These are phyloP conservation scores for Lenzites betulinus DNA, from an alignment of 768 basidiomycete species.

Conservation along the genomic window DNA sequence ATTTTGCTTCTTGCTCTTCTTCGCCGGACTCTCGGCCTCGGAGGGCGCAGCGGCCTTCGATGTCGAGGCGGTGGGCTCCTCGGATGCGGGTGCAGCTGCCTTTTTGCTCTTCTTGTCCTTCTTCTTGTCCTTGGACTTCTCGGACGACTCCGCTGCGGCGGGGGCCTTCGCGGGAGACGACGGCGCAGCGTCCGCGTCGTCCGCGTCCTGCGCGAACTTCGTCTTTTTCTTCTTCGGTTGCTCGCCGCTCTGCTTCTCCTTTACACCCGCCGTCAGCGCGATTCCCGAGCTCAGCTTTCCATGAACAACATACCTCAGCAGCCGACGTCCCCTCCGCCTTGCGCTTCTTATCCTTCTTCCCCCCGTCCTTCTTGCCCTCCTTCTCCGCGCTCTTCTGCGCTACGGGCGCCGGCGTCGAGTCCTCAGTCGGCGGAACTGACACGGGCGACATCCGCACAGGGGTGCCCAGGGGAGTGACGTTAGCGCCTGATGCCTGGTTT, in stretches of 20 bases:
- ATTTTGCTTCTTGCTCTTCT: slow-evolving; percentile 27
- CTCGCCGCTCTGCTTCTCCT: slow-evolving; percentile 15
- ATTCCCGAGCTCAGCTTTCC: not conserved
- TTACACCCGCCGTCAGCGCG: not conserved
- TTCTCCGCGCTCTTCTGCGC: slow-evolving; percentile 6
- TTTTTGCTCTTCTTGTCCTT: slow-evolving; percentile 22
- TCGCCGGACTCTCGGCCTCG: not conserved
- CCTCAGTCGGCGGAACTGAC: slow-evolving; percentile 27
- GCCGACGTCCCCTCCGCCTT: slow-evolving; percentile 21
- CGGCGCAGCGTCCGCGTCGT: slow-evolving; percentile 3
- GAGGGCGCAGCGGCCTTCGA: not conserved
- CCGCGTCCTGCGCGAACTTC: slow-evolving; percentile 6
- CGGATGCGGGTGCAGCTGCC: not conserved
- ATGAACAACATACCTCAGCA: slow-evolving; percentile 15
- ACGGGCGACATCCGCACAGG: slow-evolving; percentile 53
- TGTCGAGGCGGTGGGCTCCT: slow-evolving; percentile 13
- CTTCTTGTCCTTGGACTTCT: slow-evolving; percentile 17
- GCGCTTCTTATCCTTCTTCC: slow-evolving; percentile 31
- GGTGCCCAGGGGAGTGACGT: slow-evolving; percentile 70
- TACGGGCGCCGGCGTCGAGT: slow-evolving; percentile 13
- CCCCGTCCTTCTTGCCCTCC: slow-evolving; percentile 20
- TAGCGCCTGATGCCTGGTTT: slow-evolving; percentile 57
- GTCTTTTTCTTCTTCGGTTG: slow-evolving; percentile 30
- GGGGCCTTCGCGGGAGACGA: slow-evolving; percentile 6
- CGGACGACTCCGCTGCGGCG: slow-evolving; percentile 7